Evolutionary conservation across 257 asterid genomes (phyloP), one percentile per base, ranked within the genome.

Genomic region (Solanum pinnatisectum): DNA sequence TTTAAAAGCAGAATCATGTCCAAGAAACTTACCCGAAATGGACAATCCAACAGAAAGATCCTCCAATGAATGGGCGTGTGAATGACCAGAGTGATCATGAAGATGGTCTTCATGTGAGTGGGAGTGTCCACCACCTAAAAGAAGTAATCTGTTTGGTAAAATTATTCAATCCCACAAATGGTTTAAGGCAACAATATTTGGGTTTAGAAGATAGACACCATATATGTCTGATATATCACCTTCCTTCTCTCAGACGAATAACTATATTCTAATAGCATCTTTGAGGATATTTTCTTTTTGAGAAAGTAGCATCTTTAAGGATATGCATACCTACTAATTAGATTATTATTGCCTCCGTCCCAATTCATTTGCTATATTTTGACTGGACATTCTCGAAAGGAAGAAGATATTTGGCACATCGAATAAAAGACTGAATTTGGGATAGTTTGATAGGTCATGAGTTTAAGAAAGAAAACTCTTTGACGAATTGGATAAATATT

Each of bases 1-100:
- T 81, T 81, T 79, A 46, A 46, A 65, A 35, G 40, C 67, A 39
- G 27, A 68, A 71, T 68, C 36, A 82, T 63, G 73, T 33, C 35
- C 35, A 40, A 59, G 78, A 52, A 44, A 87, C 98, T 90, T 89
- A 97, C 99, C 97, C 90, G 95, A 91, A 91, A 97, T 86, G 85
- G 98, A 96, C 88, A 97, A 88, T 88, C 99, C 99, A 59, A 96
- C 83, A 20, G 99, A 94, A 87, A 97, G 98, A 91, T 97, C 99
- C 92, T 93, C 89, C 65, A 95, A 91, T 35, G 99, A 96, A 91
- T 96, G 99, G 30, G 98, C 90, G 93, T 96, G 99, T 33, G 96
- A 94, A 56, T 91, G 95, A 46, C 93, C 94, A n/a, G 77, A 85
- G 88, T 92, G 94, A 23, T 60, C 91, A 81, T 93, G 95, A 72